These are phyloP conservation scores for Hypsizygus marmoreus DNA, from an alignment of 768 basidiomycete species.

Conservation along the genomic window DNA sequence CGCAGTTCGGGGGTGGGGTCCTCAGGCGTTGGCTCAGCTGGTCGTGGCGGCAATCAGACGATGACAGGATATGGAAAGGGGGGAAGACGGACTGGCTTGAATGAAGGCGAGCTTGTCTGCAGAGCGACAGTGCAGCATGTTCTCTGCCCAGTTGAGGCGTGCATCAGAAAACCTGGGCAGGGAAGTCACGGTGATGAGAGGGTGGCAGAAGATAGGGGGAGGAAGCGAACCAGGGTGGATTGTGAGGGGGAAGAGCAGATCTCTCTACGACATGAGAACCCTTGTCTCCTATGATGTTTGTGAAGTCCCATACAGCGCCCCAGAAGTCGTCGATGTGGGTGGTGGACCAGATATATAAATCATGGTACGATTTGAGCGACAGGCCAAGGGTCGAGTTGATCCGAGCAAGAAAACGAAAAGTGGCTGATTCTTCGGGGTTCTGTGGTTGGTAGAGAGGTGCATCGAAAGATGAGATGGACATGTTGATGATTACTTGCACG, in stretches of 20 bases:
- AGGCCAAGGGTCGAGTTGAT: conserved; percentile 52
- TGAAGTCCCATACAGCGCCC: conserved; percentile 72
- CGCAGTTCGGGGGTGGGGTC: conserved; percentile 45
- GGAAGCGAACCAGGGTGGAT: conserved; percentile 63
- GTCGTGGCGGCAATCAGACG: conserved; percentile 17
- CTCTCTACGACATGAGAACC: conserved; percentile 61
- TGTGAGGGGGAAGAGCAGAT: conserved; percentile 51
- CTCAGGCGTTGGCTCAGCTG: conserved; percentile 65
- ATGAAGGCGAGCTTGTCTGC: conserved; percentile 63
- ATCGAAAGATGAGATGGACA: conserved; percentile 15
- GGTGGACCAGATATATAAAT: conserved; percentile 70
- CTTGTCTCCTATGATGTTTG: conserved; percentile 61
- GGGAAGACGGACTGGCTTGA: conserved; percentile 59
- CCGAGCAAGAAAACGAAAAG: conserved; percentile 47
- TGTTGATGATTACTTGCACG: conserved; percentile 6
- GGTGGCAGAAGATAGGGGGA: conserved; percentile 6
- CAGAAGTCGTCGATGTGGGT: conserved; percentile 65
- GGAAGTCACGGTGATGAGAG: conserved; percentile 10
- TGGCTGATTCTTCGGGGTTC: conserved; percentile 43
- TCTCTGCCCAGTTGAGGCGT: conserved; percentile 78
- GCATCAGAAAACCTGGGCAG: conserved; percentile 55
- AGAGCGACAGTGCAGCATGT: conserved; percentile 66
- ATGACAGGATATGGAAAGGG: conserved; percentile 10
- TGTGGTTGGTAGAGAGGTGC: conserved; percentile 46
- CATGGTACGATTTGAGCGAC: conserved; percentile 53